Evolutionary conservation across 129 eudicot species (phyloP).

Genomic region (Flaveria robusta): DNA sequence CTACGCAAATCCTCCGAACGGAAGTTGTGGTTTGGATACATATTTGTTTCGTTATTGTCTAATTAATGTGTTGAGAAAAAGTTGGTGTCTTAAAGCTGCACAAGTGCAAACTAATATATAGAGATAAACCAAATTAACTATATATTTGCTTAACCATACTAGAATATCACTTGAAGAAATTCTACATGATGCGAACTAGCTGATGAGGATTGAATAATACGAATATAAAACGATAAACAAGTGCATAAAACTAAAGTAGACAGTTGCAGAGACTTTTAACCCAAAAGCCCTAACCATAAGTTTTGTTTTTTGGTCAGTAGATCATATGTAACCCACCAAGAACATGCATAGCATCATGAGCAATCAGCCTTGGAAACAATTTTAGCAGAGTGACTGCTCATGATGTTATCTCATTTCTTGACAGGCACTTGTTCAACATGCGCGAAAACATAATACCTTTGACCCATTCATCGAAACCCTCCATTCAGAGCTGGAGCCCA

Average conservation of each 20-base stretch:
- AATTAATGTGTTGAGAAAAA: too few relatives aligned
- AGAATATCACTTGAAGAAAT: slow-evolving; percentile 28
- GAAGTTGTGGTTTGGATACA: too few relatives aligned
- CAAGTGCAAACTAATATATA: neutral
- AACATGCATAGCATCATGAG: slow-evolving; percentile 93
- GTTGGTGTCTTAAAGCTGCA: neutral
- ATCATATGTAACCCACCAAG: slow-evolving; percentile 40
- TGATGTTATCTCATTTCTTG: slow-evolving; percentile 80
- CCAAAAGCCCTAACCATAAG: slow-evolving; percentile 30
- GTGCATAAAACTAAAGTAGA: slow-evolving; percentile 33
- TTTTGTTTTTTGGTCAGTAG: slow-evolving; percentile 32
- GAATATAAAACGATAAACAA: slow-evolving; percentile 21
- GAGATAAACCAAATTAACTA: neutral
- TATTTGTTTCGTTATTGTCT: neutral
- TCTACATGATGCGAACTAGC: slow-evolving; percentile 31
- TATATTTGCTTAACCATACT: slow-evolving; percentile 13
- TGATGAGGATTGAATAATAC: slow-evolving; percentile 19
- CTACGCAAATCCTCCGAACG: too few relatives aligned
- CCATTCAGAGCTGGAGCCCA: slow-evolving; percentile 89
- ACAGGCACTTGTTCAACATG: slow-evolving; percentile 29
- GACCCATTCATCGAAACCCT: slow-evolving; percentile 54
- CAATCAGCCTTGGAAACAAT: slow-evolving; percentile 76
- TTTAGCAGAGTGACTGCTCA: slow-evolving; percentile 87
- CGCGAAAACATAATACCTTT: slow-evolving; percentile 7
- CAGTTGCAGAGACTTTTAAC: slow-evolving; percentile 38